These are phyloP conservation scores for Triticum turgidum DNA, from an alignment of 176 grass and related monocot genomes.

Conservation along the genomic window DNA sequence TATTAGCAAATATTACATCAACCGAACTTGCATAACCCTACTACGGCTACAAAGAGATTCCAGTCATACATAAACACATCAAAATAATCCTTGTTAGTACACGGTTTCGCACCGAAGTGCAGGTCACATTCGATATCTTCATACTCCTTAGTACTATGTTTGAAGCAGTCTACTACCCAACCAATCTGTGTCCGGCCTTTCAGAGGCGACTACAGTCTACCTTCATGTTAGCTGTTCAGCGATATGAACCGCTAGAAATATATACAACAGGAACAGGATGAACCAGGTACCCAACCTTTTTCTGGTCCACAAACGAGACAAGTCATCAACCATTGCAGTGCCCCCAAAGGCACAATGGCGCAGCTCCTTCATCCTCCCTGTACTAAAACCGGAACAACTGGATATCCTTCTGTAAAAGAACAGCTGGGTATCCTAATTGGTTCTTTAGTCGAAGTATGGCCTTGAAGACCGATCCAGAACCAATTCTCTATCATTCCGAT, in stretches of 20 bases:
- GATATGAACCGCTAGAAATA: neutral
- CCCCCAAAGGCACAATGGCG: neutral
- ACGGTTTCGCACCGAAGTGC: too few species aligned
- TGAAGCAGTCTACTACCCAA: neutral
- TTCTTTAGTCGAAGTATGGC: slow-evolving; percentile 5
- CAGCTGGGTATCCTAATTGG: neutral
- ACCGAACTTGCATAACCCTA: neutral
- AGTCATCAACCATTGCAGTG: neutral
- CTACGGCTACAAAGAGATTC: neutral
- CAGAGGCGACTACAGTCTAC: neutral
- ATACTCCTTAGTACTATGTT: neutral
- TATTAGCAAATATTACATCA: neutral
- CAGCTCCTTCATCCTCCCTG: neutral
- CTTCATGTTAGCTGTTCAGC: neutral
- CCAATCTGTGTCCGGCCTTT: too few species aligned
- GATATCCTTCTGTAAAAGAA: neutral
- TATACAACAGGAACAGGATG: neutral
- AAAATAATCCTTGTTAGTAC: neutral
- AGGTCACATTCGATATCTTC: neutral
- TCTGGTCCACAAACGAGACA: neutral
- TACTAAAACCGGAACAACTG: neutral
- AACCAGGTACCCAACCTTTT: neutral
- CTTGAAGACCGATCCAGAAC: neutral
- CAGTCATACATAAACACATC: neutral
- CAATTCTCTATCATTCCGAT: neutral